Base-by-base conservation (phyloP, 768 basidiomycete genomes). In the Pisolithus orientalis region DNA sequence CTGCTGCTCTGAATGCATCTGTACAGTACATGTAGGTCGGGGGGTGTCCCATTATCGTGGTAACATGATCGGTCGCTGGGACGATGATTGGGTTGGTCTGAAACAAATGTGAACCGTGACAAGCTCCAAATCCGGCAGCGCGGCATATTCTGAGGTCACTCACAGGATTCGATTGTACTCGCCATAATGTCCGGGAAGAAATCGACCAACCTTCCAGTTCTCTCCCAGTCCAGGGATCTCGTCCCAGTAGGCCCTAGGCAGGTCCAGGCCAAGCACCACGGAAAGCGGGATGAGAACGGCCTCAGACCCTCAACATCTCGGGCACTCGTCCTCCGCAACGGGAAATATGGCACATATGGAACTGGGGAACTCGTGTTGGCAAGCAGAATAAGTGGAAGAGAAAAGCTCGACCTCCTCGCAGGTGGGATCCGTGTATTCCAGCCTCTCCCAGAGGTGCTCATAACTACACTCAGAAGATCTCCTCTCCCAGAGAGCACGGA, bases 401-500 rank as follows among this genome's bases (percentile, higher is more conserved):
- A 90, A 67, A 90, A 90, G 61, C 73, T 92, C 29, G 87, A 89
- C 64, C 75, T 90, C 25, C 70, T 90, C 29, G 86, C 86, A 58
- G 87, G 90, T 87, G 62, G 53, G 71, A 67, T 32, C 25, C 38
- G 25, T 17, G 0, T 47, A 13, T 43, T 45, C 6, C 2, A 40
- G 16, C 13, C 28, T 28, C 14, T 6, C 39, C 51, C 49, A 57
- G 46, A 53, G 46, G 14, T 7, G 9, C 21, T 37, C 17, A 9
- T n/a, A 32, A 25, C 6, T 16, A 39, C 52, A 40, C 52, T 34
- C 54, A 90, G 87, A 87, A 80, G 85, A 88, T 63, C 76, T 87
- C 45, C 70, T 83, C 43, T 53, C 39, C 5, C 72, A 77, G 59
- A 74, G 72, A 62, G 75, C 79, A 28, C 75, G 77, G 53, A 76